Evolutionary conservation across 345 rosid species (phyloP), one percentile per base, ranked within the genome.

Genomic region (Gossypium raimondii): DNA sequence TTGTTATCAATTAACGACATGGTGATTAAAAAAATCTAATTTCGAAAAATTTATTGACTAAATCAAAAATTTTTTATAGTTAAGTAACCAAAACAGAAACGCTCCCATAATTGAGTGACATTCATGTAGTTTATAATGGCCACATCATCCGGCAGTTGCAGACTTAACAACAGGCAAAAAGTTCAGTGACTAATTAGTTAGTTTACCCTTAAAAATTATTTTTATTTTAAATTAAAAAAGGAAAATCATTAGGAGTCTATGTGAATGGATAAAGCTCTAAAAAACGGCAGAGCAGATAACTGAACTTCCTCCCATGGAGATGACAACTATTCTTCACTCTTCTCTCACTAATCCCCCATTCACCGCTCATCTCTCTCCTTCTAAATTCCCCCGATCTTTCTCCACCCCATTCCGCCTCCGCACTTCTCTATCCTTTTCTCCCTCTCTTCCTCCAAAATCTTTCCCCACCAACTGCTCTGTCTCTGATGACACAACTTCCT

Each of bases 291-390:
- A 16, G 17, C 24, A 58, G 62, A 11, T 3, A 51, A 44, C 47
- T 9, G 25, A 71, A 27, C n/a, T 63, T 73, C 56, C 69, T 22
- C 20, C 76, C 76, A 73, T 25, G 76, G 69, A 61, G 69, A 48
- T 18, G 69, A 20, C 68, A 4, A 48, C 34, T 14, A n/a, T 50
- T 27, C 43, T 47, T n/a, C 59, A 7, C 69, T 51, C 76, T 29
- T 48, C 60, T 62, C 47, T 57, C 51, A 13, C 41, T 8, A 41
- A 27, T 38, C 68, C 51, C 58, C 68, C 41, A 73, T 25, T 73
- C 25, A 55, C 11, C n/a, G 7, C 27, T 60, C 58, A 41, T 47
- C 44, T 60, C 18, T 62, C 47, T 25, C 47, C 6, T 27, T 62
- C 44, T 6, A 71, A 41, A 55, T 71, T 71, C 52, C 14, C 9